Percentiles rank a stretch among this genome's conserved stretches.
These are phyloP conservation scores for Metarhizium anisopliae DNA, from an alignment of 2,329 filamentous ascomycete genomes.

Conservation along the genomic window DNA sequence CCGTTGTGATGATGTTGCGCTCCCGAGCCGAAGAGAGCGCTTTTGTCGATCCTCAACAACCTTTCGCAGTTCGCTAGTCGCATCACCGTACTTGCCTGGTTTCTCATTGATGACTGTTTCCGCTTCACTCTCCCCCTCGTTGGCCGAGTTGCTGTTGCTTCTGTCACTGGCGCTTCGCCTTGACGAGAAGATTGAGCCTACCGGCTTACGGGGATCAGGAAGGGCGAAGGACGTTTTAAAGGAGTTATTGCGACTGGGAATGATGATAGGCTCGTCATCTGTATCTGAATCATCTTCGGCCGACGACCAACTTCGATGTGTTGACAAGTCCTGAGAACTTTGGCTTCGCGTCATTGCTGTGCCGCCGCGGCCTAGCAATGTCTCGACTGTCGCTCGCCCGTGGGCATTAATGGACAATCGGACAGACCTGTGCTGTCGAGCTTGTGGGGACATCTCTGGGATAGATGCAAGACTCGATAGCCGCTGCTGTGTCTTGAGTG, in stretches of 20 bases:
- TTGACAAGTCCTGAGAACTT: slow-evolving; percentile 19
- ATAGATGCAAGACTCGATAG: slow-evolving; percentile 48
- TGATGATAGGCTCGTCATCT: slow-evolving; percentile 57
- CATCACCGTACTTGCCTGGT: slow-evolving; percentile 40
- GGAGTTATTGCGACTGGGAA: slow-evolving; percentile 47
- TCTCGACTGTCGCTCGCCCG: slow-evolving; percentile 48
- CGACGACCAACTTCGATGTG: slow-evolving; percentile 31
- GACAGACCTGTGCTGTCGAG: slow-evolving; percentile 44
- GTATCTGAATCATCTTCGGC: slow-evolving; percentile 48
- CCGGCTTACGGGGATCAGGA: slow-evolving; percentile 42
- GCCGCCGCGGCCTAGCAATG: slow-evolving; percentile 28
- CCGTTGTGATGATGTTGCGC: slow-evolving; percentile 23
- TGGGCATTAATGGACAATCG: slow-evolving; percentile 56
- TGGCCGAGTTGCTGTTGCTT: slow-evolving; percentile 31
- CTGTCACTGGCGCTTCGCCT: slow-evolving; percentile 41
- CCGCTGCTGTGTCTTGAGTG: slow-evolving; percentile 41
- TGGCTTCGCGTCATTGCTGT: slow-evolving; percentile 18
- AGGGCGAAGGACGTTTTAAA: slow-evolving; percentile 48
- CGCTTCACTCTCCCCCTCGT: slow-evolving; percentile 46
- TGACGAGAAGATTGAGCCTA: slow-evolving; percentile 36
- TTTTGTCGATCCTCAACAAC: slow-evolving; percentile 44
- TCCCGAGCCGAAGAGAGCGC: slow-evolving; percentile 23
- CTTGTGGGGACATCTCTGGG: slow-evolving; percentile 38
- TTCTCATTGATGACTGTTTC: slow-evolving; percentile 47
- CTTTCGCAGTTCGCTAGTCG: slow-evolving; percentile 50